Base-by-base conservation (phyloP, 202 grass and related monocot genomes). In the Sporobolus alterniflorus region DNA sequence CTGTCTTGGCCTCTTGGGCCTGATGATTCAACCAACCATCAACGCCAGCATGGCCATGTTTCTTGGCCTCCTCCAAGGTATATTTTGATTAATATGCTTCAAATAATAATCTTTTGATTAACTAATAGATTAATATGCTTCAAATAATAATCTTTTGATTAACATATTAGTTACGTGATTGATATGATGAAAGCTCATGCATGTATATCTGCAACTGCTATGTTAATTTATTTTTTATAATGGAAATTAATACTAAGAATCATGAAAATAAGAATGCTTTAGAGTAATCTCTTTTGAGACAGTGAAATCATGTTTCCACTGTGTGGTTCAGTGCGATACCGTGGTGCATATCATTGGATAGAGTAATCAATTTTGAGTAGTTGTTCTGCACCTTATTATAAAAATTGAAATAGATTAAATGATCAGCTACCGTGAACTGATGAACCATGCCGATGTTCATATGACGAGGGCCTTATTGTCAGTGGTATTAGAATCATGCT, bases 11-110 rank as follows among this genome's bases (percentile, higher is more conserved):
- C 21, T 96, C 7, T 11, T 92, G 78, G 96, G 96, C 21, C 87
- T 57, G 12, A 83, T 99, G 28, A 99, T 96, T 69, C 93, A 84
- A 13, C 89, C 93, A 11, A 54, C 32, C 15, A 30, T 96, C 83
- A 94, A 92, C 74, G 85, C 91, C 41, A 99, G 93, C 76, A 96
- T 96, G 93, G 17, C 73, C 78, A 78, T 99, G 29, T 61, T 99
- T 42, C 20, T 90, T 51, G 83, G 74, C 40, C 88, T 94, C 44
- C 89, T 94, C 9, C 61, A 96, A 94, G 89, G 96, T 92, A 62
- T 39, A n/a, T n/a, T n/a, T n/a, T n/a, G n/a, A n/a, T n/a, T n/a
- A n/a, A n/a, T n/a, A n/a, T n/a, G n/a, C n/a, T n/a, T n/a, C n/a
- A n/a, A n/a, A n/a, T n/a, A n/a, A n/a, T n/a, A n/a, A n/a, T n/a